Conservation (phyloP, 192 early-diverging fungal genomes). For the Coemansia sp. region DNA sequence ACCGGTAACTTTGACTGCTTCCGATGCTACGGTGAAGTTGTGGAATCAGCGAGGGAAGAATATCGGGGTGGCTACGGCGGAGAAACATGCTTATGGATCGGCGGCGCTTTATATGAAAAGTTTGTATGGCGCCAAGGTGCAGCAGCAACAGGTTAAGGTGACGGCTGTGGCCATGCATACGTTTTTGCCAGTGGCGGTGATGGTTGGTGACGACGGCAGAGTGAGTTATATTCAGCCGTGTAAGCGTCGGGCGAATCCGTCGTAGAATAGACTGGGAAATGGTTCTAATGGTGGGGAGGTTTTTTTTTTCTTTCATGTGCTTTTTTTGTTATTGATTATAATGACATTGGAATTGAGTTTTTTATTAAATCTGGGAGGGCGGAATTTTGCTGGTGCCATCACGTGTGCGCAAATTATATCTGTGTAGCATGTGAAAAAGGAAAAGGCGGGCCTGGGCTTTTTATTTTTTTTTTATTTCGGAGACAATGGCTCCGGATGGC, state of each 20-base stretch:
- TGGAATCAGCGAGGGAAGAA: constrained; percentile 51
- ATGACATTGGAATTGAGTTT: no score
- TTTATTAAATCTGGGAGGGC: neutral
- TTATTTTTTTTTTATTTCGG: no score
- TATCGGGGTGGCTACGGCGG: constrained; percentile 36
- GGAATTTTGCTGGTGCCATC: no score
- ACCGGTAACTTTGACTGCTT: constrained; percentile 45
- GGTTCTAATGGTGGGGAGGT: neutral
- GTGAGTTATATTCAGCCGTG: constrained; percentile 48
- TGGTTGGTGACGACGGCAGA: constrained; percentile 44
- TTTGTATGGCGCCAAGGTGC: constrained; percentile 15
- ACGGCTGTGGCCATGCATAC: constrained; percentile 35
- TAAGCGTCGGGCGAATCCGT: neutral
- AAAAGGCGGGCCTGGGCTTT: neutral
- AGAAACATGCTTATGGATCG: constrained; percentile 20
- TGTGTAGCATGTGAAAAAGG: neutral
- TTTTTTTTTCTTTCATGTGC: neutral
- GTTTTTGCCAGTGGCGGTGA: constrained; percentile 45
- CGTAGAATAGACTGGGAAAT: neutral
- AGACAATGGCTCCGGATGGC: no score
- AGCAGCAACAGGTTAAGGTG: constrained; percentile 4
- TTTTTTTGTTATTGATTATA: neutral
- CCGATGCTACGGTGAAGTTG: constrained; percentile 39
- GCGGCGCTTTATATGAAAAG: constrained; percentile 40
- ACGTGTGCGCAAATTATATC: neutral